Evolutionary conservation across 192 early-diverging fungal species (phyloP).

Genomic region (Linnemannia hyalina): DNA sequence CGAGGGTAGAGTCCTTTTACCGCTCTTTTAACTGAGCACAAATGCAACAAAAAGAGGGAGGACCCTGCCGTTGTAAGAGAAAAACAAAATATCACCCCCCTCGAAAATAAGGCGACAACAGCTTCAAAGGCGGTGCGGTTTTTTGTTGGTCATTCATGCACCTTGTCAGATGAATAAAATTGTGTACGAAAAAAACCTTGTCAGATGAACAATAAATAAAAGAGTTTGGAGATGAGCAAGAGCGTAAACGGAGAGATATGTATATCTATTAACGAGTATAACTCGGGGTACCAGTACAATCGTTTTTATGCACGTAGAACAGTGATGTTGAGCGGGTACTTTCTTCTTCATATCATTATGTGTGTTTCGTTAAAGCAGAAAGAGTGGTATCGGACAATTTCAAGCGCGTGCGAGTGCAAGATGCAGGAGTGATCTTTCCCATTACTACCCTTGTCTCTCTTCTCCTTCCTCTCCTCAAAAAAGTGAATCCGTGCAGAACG

Average conservation of each 20-base stretch:
- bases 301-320: background rate
- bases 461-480: too few species aligned
- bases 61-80: background rate
- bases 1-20: background rate
- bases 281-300: background rate
- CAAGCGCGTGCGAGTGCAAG: too few species aligned
- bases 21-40: background rate
- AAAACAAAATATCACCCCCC: background rate
- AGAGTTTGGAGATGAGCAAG: background rate
- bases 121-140: background rate
- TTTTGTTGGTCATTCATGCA: background rate
- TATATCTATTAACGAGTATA: background rate
- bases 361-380: too few species aligned
- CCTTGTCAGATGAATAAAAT: background rate
- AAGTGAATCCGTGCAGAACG: too few species aligned
- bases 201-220: background rate
- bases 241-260: background rate
- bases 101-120: too few species aligned
- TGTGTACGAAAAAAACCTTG: background rate
- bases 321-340: background rate
- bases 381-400: too few species aligned
- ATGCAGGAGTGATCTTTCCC: too few species aligned
- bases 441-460: too few species aligned
- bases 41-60: background rate
- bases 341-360: too few species aligned